Evolutionary conservation across 2,329 filamentous ascomycete species (phyloP), one percentile per base, ranked within the genome.

Genomic region (Penicillium sumatraense): DNA sequence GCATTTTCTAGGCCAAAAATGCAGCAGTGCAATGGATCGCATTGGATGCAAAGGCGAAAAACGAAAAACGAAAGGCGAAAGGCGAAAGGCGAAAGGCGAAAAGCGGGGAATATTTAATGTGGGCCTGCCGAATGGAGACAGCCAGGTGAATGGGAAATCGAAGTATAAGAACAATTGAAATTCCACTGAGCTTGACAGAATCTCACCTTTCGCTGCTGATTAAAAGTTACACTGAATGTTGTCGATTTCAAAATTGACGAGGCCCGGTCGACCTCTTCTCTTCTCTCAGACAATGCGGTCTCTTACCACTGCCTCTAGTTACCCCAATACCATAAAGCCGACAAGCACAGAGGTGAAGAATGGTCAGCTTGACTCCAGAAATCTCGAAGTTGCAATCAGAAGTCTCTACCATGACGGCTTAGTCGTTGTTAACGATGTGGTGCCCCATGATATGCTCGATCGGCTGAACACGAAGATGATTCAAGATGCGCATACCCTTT

Each of bases 391-490:
- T 14, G 83, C 83, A 1, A 80, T 83, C 1, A 72, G 80, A 2
- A 75, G 78, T 29, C 61, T 86, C 6, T 78, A 83, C 51, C 63
- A 51, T 10, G 83, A 86, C 58, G 84, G 84, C 0, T 69, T 86
- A 0, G 82, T 87, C 1, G 80, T 87, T 0, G 68, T 86, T 2
- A 76, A 85, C 49, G 72, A 83, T 63, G 78, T 78, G 2, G 74
- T 86, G 18, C 75, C 78, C 0, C 80, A 83, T 58, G 64, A 73
- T 0, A 67, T 79, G n/a, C 69, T 88, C 3, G 82, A 87, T 61
- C 62, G 65, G 6, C 71, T 88, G 33, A 87, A 88, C 62, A 58
- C 62, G 42, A 83, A 81, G 59, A 88, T 88, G 85, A 76, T 83
- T 1, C 31, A 81, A 42, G 85, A 88, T 65, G 84, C 85, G 1